Conservation (phyloP, 2,329 filamentous ascomycete species). For the Aspergillus bombycis region DNA sequence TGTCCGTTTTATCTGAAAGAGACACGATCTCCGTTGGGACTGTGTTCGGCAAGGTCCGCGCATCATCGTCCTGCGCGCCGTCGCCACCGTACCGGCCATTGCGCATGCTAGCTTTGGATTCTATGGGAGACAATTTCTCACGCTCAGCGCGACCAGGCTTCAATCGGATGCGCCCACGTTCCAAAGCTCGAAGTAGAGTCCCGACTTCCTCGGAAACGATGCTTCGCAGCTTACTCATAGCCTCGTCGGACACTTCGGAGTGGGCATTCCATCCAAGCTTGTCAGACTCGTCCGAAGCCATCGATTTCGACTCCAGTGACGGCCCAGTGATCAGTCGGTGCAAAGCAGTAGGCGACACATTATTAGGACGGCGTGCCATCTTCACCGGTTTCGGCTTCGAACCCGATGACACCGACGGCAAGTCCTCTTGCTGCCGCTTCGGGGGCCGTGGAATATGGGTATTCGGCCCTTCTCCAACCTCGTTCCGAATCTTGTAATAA, state of each 20-base stretch:
- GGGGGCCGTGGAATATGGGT: slow-evolving; percentile 33
- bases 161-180: slow-evolving; percentile 39
- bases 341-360: slow-evolving; percentile 34
- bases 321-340: slow-evolving; percentile 37
- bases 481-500: slow-evolving; percentile 47
- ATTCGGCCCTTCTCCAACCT: slow-evolving; percentile 39
- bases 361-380: slow-evolving; percentile 35
- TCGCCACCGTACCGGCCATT: slow-evolving; percentile 21
- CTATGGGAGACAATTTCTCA: slow-evolving; percentile 36
- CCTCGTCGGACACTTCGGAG: slow-evolving; percentile 42
- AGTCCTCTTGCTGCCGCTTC: slow-evolving; percentile 42
- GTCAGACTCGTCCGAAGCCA: slow-evolving; percentile 36
- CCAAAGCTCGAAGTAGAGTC: slow-evolving; percentile 38
- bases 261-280: slow-evolving; percentile 40
- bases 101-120: slow-evolving; percentile 31
- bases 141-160: slow-evolving; percentile 39
- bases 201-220: slow-evolving; percentile 41
- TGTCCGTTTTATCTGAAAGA: slow-evolving; percentile 18
- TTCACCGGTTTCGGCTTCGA: slow-evolving; percentile 40
- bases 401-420: slow-evolving; percentile 33
- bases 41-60: slow-evolving; percentile 26
- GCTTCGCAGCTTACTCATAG: slow-evolving; percentile 41
- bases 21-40: slow-evolving; percentile 32
- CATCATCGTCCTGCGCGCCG: slow-evolving; percentile 23
- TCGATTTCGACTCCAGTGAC: slow-evolving; percentile 37